A percentile compares a stretch with the other conserved stretches of the same genome.
Conservation (phyloP, 129 eudicot genomes). For the Centrapalus pauciflorus region DNA sequence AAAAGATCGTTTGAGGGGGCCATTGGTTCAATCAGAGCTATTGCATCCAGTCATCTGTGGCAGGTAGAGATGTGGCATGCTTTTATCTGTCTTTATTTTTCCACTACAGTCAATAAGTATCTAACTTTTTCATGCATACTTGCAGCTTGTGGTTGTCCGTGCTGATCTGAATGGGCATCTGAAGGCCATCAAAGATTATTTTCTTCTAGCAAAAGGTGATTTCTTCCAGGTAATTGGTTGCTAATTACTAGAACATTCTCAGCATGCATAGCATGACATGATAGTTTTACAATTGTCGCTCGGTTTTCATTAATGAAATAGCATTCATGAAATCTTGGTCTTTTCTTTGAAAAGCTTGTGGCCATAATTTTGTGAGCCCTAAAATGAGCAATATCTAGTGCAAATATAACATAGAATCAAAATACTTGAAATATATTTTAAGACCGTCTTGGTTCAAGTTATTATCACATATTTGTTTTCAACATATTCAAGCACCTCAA, state of each 20-base stretch:
- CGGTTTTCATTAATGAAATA: no score
- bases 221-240: conserved; percentile 71
- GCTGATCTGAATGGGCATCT: conserved; percentile 90
- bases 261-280: not conserved
- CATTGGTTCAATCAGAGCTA: conserved; percentile 65
- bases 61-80: conserved; percentile 45
- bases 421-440: no score
- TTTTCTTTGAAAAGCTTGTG: no score
- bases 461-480: no score
- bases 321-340: no score
- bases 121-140: conserved; percentile 4
- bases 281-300: no score
- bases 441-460: no score
- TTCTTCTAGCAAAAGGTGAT: conserved; percentile 95
- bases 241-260: not conserved
- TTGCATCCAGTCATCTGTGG: conserved; percentile 98
- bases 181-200: conserved; percentile 91
- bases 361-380: no score
- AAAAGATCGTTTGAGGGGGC: conserved; percentile 83
- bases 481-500: no score
- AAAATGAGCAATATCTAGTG: no score
- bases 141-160: conserved; percentile 94
- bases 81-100: conserved; percentile 8
- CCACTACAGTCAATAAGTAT: not conserved
- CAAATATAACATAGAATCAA: no score